Base-by-base conservation (phyloP, 345 rosid genomes). In the Aurinia saxatilis region DNA sequence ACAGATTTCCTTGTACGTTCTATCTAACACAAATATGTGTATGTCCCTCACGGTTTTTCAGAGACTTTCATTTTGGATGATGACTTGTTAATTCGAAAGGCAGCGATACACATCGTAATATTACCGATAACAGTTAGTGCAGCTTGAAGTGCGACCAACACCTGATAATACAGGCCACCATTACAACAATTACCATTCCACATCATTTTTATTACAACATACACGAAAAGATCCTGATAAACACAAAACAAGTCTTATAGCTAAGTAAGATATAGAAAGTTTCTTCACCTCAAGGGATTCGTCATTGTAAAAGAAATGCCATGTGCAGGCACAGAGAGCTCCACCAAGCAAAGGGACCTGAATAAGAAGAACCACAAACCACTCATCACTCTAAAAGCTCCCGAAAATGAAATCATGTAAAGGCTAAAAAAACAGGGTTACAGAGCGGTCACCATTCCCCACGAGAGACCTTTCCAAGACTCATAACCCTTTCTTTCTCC, bases 331-430 rank as follows among this genome's bases (percentile, higher is more conserved):
- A 51, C 98, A 89, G 50, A 89, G 82, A 58, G 99, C 95, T 85
- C 97, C 96, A 37, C 96, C 99, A n/a, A 89, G 97, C 66, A 85
- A 72, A 52, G 97, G 95, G 45, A 87, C 96, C 97, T 87, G 60
- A 50, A 70, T 29, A 50, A 66, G 59, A 57, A 63, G n/a, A 53
- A 41, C 4, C 65, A 48, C n/a, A n/a, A n/a, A n/a, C 49, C 13
- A 25, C 17, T 10, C 44, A 37, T 29, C 2, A 40, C 35, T 38
- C n/a, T 0, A 60, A 85, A 82, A 25, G 83, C 90, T 74, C 87
- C 75, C n/a, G 67, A 81, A 73, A 59, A 85, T 88, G 80, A 87
- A 84, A 41, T 81, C 84, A 39, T 80, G 84, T 79, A 65, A 8
- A n/a, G n/a, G n/a, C n/a, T n/a, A n/a, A n/a, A n/a, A n/a, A n/a